Conservation (phyloP, 805 yeast species). For the Metschnikowia drakensbergensis region DNA sequence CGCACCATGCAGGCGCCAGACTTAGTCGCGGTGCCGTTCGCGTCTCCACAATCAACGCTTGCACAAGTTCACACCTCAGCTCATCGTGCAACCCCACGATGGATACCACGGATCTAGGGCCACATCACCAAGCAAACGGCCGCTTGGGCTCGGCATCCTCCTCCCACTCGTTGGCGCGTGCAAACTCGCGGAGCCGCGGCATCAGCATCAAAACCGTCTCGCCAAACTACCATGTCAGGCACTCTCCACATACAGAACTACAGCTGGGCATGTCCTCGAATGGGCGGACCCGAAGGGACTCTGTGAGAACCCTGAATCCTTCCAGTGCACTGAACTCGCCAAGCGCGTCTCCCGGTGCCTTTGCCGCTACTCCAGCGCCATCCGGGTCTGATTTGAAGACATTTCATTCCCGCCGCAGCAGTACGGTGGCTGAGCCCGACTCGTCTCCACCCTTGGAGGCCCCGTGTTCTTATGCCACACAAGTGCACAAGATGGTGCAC, state of each 20-base stretch:
- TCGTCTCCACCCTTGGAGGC: not conserved
- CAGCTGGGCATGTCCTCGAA: not conserved
- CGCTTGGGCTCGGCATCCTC: not conserved
- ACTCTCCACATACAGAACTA: not conserved
- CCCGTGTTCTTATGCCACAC: not conserved
- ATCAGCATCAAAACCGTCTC: constrained; percentile 27
- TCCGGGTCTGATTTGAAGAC: not conserved
- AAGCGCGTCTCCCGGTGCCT: not conserved
- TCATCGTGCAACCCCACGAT: not conserved
- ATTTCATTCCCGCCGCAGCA: constrained; percentile 4
- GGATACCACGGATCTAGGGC: not conserved
- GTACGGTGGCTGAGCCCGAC: not conserved
- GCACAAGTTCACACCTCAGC: constrained; percentile 2
- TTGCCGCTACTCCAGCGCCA: not conserved
- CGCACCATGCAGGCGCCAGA: not conserved
- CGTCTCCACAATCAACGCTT: constrained; percentile 4
- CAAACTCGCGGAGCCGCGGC: constrained; percentile 26
- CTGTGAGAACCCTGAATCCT: not conserved
- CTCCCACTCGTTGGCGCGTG: not conserved
- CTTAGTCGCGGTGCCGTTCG: constrained; percentile 3
- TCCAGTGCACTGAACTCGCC: not conserved
- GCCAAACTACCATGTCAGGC: constrained; percentile 2
- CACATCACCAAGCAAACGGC: not conserved
- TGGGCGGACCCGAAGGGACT: not conserved
- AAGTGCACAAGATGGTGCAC: not conserved